A percentile compares a stretch with the other conserved stretches of the same genome.
Conservation (phyloP, 2,329 filamentous ascomycete species). For the Fusarium sp. region DNA sequence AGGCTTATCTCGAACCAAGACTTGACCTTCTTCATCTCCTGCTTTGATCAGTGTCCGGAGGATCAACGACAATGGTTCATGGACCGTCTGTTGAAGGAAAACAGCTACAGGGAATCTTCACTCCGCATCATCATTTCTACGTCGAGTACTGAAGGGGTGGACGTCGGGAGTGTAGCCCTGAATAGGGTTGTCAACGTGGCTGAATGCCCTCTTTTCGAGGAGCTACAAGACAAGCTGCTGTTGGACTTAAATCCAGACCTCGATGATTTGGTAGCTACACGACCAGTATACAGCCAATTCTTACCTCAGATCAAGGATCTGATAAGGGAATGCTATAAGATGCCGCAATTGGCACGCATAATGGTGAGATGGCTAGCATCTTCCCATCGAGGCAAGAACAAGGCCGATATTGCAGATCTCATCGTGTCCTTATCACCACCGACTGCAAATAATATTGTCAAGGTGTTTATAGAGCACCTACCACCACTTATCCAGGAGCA, state of each 20-base stretch:
- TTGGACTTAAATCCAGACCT: not conserved
- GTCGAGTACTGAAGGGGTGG: not conserved
- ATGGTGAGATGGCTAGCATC: not conserved
- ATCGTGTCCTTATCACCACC: not conserved
- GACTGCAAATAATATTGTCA: not conserved
- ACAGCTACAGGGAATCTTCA: not conserved
- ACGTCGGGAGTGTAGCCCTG: not conserved
- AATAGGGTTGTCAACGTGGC: not conserved
- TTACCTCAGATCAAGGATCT: not conserved
- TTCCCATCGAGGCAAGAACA: not conserved
- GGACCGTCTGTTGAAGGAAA: not conserved
- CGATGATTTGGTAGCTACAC: not conserved
- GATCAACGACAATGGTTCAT: not conserved
- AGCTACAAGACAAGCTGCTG: not conserved
- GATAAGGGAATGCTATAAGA: not conserved
- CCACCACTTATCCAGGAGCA: not conserved
- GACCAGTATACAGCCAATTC: not conserved
- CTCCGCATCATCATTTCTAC: not conserved
- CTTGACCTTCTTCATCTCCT: not conserved
- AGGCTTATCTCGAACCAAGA: fast-evolving
- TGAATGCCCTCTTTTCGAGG: not conserved
- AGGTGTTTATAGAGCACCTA: not conserved
- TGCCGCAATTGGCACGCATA: not conserved
- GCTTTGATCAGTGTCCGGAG: not conserved
- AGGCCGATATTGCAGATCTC: not conserved